Conservation (phyloP, 768 basidiomycete genomes). For the Strobilomyces confusus region DNA sequence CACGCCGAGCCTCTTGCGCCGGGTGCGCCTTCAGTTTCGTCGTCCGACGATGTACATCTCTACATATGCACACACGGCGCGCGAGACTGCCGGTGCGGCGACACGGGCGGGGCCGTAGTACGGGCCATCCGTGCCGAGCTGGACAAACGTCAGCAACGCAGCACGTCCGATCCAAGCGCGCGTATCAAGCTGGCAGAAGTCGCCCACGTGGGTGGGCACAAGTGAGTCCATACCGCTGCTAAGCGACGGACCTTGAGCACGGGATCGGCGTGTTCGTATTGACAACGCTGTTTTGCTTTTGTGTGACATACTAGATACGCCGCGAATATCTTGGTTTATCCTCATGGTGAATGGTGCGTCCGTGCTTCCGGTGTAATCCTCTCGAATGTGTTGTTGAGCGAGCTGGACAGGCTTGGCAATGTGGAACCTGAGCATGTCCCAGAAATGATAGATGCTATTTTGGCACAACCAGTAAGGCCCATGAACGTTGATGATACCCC, state of each 20-base stretch:
- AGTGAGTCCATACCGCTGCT: slow-evolving; percentile 43
- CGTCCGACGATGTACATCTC: slow-evolving; percentile 36
- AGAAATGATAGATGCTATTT: slow-evolving; percentile 43
- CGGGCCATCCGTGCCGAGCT: slow-evolving; percentile 53
- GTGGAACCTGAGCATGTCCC: slow-evolving; percentile 57
- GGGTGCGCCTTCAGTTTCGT: slow-evolving; percentile 3
- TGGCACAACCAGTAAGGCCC: slow-evolving; percentile 30
- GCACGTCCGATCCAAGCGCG: slow-evolving; percentile 25
- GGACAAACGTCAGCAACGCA: slow-evolving; percentile 29
- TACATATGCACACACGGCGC: slow-evolving; percentile 79
- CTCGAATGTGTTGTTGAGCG: background rate
- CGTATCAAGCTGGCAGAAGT: slow-evolving; percentile 56
- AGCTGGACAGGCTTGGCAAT: slow-evolving; percentile 54
- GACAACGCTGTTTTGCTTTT: background rate
- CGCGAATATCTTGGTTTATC: slow-evolving; percentile 65
- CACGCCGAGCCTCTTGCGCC: slow-evolving; percentile 29
- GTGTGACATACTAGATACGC: slow-evolving; percentile 46
- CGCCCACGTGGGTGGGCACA: slow-evolving; percentile 81
- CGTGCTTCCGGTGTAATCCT: background rate
- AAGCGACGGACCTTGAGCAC: background rate
- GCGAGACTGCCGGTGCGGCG: slow-evolving; percentile 77
- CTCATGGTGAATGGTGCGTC: slow-evolving; percentile 68
- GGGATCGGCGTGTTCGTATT: background rate
- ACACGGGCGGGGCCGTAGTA: slow-evolving; percentile 56
- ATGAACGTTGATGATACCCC: slow-evolving; percentile 32